Percentiles rank a stretch among this genome's conserved stretches.
Conservation (phyloP, 1,139 yeast genomes). For the Hansenula lynferdii region DNA sequence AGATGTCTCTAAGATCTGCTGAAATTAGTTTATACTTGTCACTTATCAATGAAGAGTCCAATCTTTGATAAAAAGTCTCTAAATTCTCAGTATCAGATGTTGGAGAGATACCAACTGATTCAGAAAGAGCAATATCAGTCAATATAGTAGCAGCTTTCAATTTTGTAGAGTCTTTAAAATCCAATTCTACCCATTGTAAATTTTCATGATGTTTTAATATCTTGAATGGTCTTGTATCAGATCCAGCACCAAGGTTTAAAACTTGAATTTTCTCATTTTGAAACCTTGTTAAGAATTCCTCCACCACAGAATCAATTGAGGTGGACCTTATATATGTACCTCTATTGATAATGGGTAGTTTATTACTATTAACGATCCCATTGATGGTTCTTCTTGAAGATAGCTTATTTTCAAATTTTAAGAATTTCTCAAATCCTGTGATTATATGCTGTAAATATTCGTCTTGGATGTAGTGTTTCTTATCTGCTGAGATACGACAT, state of each 20-base stretch:
- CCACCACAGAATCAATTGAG: slow-evolving; percentile 53
- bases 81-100: slow-evolving; percentile 9
- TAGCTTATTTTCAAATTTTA: slow-evolving; percentile 23
- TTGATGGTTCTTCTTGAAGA: slow-evolving; percentile 36
- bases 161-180: slow-evolving; percentile 58
- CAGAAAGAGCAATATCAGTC: slow-evolving; percentile 24
- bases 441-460: slow-evolving; percentile 40
- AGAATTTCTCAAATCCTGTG: slow-evolving; percentile 16
- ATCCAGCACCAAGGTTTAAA: slow-evolving; percentile 90
- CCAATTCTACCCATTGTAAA: slow-evolving; percentile 61
- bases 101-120: slow-evolving; percentile 17
- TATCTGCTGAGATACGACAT: slow-evolving; percentile 59
- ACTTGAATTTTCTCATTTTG: slow-evolving; percentile 44
- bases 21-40: slow-evolving; percentile 22
- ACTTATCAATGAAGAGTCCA: slow-evolving; percentile 12
- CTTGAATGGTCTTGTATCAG: slow-evolving; percentile 76
- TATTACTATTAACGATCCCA: slow-evolving; percentile 37
- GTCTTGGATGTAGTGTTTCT: slow-evolving; percentile 54
- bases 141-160: slow-evolving; percentile 56
- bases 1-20: slow-evolving; percentile 23
- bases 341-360: slow-evolving; percentile 74
- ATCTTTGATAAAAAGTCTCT: slow-evolving; percentile 17
- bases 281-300: slow-evolving; percentile 38
- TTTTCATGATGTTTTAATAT: slow-evolving; percentile 28
- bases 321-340: slow-evolving; percentile 79